These are phyloP conservation scores for Cyberlindnera petersonii DNA, from an alignment of 805 yeast species.

Conservation along the genomic window DNA sequence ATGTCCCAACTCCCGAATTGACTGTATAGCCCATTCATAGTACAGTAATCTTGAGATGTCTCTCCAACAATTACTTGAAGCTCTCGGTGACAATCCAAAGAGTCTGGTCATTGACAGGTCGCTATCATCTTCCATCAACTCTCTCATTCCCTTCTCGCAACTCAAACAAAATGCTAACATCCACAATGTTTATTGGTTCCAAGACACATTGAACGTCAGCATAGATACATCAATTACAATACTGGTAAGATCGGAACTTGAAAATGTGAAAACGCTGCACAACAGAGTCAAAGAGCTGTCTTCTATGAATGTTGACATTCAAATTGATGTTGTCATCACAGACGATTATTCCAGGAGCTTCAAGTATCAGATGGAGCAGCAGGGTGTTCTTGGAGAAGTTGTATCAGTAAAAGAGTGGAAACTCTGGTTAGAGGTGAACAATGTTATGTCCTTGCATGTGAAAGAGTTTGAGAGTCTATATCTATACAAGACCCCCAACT, in stretches of 20 bases:
- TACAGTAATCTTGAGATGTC: no score
- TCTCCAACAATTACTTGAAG: conserved; percentile 6
- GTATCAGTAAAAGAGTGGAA: conserved; percentile 18
- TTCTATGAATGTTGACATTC: conserved; percentile 13
- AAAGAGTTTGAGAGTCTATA: conserved; percentile 35
- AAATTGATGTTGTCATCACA: conserved; percentile 29
- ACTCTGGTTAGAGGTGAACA: conserved; percentile 10
- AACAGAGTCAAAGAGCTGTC: conserved; percentile 19
- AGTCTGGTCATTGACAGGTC: conserved; percentile 36
- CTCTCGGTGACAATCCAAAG: conserved; percentile 32
- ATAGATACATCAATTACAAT: conserved; percentile 22
- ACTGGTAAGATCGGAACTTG: conserved; percentile 22
- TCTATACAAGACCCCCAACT: conserved; percentile 31
- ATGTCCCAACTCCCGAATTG: no score
- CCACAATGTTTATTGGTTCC: conserved; percentile 45
- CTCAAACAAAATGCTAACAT: conserved; percentile 50
- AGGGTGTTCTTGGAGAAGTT: conserved; percentile 21
- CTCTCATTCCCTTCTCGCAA: conserved; percentile 50
- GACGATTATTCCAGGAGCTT: conserved; percentile 36
- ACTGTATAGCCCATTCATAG: no score
- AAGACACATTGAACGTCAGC: conserved; percentile 19
- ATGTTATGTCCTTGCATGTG: conserved; percentile 15
- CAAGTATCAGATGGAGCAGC: conserved; percentile 30
- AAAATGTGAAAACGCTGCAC: conserved; percentile 16
- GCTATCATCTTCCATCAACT: conserved; percentile 48